Base-by-base conservation (phyloP, 371 early-diverging fungal genomes). In the Fennellomyces sp. region DNA sequence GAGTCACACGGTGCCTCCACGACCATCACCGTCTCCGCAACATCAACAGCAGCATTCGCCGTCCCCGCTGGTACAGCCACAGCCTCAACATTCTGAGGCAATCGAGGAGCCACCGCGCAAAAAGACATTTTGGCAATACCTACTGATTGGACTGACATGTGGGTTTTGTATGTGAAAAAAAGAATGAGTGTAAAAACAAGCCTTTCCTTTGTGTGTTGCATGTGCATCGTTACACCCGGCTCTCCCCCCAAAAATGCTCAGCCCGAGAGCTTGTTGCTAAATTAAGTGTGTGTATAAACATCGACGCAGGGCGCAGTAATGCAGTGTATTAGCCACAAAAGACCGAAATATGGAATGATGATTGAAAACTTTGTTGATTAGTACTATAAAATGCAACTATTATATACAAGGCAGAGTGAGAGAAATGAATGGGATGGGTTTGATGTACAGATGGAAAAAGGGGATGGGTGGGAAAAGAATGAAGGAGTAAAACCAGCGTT, bases 371-470 rank as follows among this genome's bases (percentile, higher is more conserved):
- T 33, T 33, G 35, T 33, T 33, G 19, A 41, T 41, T 8, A 13
- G 19, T 41, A 41, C 19, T 41, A 33, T 33, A 33, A 23, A 45
- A 45, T 45, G 45, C 45, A n/a, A 45, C 17, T 4, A 39, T 7
- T 45, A 45, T 45, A 45, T 45, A 45, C 45, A 45, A 45, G 12
- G n/a, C 4, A 23, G 17, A 23, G 45, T 21, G 45, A 11, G 23
- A 21, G 45, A 45, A 45, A 45, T 45, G 45, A 45, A 45, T 45
- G 45, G 45, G 1, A 23, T 45, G 45, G 45, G 45, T 45, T 45
- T 45, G 45, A 45, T 45, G 45, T 45, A 45, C 45, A 45, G n/a
- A 35, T 31, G 52, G 19, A 21, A 51, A 17, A n/a, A 52, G 13
- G 52, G 25, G 52, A 52, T n/a, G 52, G 31, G 17, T 28, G 15